Evolutionary conservation across 345 rosid species (phyloP), one percentile per base, ranked within the genome.

Genomic region (Arabis alpina): DNA sequence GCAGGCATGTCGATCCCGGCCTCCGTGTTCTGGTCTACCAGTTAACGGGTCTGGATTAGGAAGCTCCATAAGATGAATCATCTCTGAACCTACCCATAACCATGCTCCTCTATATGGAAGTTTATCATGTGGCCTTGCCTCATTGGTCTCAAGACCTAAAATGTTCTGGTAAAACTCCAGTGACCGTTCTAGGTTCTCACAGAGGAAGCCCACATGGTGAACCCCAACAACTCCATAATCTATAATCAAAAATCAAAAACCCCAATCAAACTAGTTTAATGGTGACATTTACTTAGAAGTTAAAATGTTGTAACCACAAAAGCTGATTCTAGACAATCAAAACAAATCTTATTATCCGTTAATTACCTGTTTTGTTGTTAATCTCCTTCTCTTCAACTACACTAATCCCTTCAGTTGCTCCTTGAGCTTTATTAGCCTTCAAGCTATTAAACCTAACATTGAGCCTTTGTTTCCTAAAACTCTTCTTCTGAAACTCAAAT

Each of bases 21-120:
- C 97, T 9, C 98, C 98, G 6, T 93, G 98, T 58, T 83, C 83
- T 0, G 98, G 91, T 62, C 98, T 82, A 80, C 98, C 98, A 0
- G 82, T 81, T 76, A 91, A 84, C 0, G 98, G 98, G 78, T 93
- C 97, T 1, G 98, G 97, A 81, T 91, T 91, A 10, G 97, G 93
- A 59, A 91, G 98, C 81, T 93, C 98, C 98, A 93, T 93, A n/a
- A 93, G 73, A 77, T 93, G 98, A 74, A 93, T 93, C 97, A 91
- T 93, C 84, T 91, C 97, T 42, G 97, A 79, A 53, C 98, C 98
- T 54, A 93, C 85, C 98, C 98, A 93, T 80, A 93, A 76, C 95
- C 98, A 93, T 47, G 90, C 96, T 39, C 97, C 98, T 61, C 91
- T 86, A 32, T 93, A 87, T 0, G 96, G 97, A 74, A 93, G 92